Conservation (phyloP, 805 yeast genomes). For the Brettanomyces anomalus region DNA sequence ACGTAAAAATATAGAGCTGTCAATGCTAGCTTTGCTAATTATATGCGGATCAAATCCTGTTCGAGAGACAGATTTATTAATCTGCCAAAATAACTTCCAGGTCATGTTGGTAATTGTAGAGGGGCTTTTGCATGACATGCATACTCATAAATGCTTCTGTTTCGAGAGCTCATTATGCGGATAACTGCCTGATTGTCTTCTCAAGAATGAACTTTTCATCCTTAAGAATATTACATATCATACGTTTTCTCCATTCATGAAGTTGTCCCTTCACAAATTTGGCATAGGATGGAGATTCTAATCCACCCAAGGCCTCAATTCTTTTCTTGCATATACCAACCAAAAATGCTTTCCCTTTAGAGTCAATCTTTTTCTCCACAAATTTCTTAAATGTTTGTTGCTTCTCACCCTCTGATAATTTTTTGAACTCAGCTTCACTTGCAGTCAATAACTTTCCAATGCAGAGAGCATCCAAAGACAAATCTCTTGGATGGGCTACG, state of each 20-base stretch:
- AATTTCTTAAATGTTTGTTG: not conserved
- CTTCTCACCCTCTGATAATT: not conserved
- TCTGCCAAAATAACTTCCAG: too few relatives aligned
- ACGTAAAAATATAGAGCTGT: too few relatives aligned
- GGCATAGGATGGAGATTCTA: not conserved
- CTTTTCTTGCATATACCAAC: not conserved
- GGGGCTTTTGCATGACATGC: too few relatives aligned
- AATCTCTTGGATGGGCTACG: constrained; percentile 13
- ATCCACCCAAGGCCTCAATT: not conserved
- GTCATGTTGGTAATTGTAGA: too few relatives aligned
- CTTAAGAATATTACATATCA: not conserved
- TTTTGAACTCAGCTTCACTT: not conserved
- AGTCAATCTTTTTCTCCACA: not conserved
- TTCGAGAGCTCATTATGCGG: too few relatives aligned
- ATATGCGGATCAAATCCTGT: too few relatives aligned
- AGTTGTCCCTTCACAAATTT: not conserved
- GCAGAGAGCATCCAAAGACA: not conserved
- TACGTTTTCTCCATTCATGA: not conserved
- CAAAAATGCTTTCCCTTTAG: not conserved
- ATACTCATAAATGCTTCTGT: too few relatives aligned
- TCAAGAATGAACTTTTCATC: not conserved
- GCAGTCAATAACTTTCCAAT: not conserved
- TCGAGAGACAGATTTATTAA: too few relatives aligned
- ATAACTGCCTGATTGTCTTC: not conserved
- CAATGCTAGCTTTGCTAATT: too few relatives aligned